Base-by-base conservation (phyloP, 148 eudicot genomes). In the Hydrangea macrophylla region DNA sequence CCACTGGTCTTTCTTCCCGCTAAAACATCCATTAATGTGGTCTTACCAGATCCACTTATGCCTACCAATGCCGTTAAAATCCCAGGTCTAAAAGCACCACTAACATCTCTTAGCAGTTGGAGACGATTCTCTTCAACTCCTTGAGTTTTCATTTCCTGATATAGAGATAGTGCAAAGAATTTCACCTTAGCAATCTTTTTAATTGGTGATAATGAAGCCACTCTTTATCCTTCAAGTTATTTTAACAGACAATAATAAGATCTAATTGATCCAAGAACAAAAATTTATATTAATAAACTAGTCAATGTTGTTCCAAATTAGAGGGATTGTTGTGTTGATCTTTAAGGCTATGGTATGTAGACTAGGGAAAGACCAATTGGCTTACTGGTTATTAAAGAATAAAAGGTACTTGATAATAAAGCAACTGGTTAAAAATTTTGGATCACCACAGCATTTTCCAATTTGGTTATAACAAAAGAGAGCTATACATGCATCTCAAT, bases 1-100 rank as follows among this genome's bases (percentile, higher is more conserved):
- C 95, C 90, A 48, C 88, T 81, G 3, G 95, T 88, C 76, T 88
- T 87, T 45, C 92, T 78, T 65, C 88, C 90, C 60, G 88, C 86
- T 69, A 90, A 70, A 1, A 90, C 92, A 58, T 87, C 90, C 92
- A 87, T 85, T 66, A 90, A 72, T 27, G 92, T 83, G 48, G 92
- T 85, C 70, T 90, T 87, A 27, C 96, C 96, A 70, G 92, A 90
- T 33, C 96, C 96, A 70, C 85, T 89, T 11, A 87, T 88, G 26
- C 92, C 96, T 69, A 90, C 90, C 18, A 87, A 76, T 45, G 96
- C 96, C 20, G 92, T 90, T 69, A 90, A 61, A 73, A 90, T 58
- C 26, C 96, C 92, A 0, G 96, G 96, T 70, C 86, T 78, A 71
- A 85, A 90, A 62, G 86, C 83, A 45, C 96, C 96, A 65, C 90